A percentile compares a stretch with the other conserved stretches of the same genome.
phyloP scores from a whole-genome alignment of 2,329 filamentous ascomycete genomes.

The Pseudocercospora macadamiae region DNA sequence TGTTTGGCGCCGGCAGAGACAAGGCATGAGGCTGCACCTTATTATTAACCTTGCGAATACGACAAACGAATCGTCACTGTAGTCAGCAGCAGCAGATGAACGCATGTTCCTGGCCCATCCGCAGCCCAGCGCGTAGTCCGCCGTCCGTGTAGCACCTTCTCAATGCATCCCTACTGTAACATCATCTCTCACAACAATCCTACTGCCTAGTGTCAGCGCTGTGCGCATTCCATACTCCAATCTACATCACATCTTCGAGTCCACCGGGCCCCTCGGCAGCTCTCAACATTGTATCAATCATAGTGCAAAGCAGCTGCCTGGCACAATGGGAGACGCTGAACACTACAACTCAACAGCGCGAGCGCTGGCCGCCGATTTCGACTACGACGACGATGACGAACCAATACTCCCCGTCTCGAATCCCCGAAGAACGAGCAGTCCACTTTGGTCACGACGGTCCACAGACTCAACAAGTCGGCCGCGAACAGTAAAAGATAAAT shows the following conservation, averaged over 20 bases:
- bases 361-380: constrained; percentile 57
- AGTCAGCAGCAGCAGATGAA: too few relatives aligned
- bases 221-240: constrained; percentile 8
- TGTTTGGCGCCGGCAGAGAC: background rate
- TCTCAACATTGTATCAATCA: too few relatives aligned
- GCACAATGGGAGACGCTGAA: constrained; percentile 38
- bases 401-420: constrained; percentile 44
- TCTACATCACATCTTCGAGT: background rate
- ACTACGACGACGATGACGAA: constrained; percentile 35
- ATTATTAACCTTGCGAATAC: background rate
- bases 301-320: background rate
- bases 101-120: too few relatives aligned
- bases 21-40: background rate
- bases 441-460: constrained; percentile 24
- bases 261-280: too few relatives aligned
- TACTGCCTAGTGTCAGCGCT: constrained; percentile 7
- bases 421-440: constrained; percentile 41
- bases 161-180: constrained; percentile 9
- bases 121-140: too few relatives aligned
- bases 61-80: background rate
- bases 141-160: background rate
- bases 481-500: constrained; percentile 43
- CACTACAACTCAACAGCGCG: constrained; percentile 54
- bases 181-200: constrained; percentile 4
- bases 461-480: constrained; percentile 28